Evolutionary conservation across 2,329 filamentous ascomycete genomes (phyloP).

Genomic region (Fonsecaea pedrosoi): DNA sequence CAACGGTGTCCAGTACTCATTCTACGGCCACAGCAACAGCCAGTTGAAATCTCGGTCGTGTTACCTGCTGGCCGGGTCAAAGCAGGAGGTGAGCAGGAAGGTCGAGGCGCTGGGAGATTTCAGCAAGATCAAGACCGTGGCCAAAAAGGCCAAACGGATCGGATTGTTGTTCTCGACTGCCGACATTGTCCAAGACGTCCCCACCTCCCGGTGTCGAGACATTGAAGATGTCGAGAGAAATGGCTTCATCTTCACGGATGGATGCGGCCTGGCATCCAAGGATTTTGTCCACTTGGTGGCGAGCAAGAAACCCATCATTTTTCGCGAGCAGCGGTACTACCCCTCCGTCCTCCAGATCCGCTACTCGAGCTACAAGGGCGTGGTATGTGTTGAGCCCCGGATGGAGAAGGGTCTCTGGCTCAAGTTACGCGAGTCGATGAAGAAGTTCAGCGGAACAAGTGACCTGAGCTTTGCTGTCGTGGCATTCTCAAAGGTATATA

Average conservation of each 20-base stretch:
- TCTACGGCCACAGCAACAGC: constrained; percentile 18
- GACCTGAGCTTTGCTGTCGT: constrained; percentile 17
- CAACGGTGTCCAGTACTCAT: constrained; percentile 9
- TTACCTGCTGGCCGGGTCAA: constrained; percentile 12
- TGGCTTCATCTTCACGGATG: constrained; percentile 16
- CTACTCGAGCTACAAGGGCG: constrained; percentile 9
- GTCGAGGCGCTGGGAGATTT: constrained; percentile 15
- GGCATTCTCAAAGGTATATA: constrained; percentile 14
- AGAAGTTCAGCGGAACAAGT: constrained; percentile 17
- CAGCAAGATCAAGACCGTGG: constrained; percentile 10
- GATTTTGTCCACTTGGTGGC: constrained; percentile 1
- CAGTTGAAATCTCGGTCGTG: constrained; percentile 15
- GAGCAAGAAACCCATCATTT: constrained; percentile 12
- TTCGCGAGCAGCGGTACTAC: constrained; percentile 1
- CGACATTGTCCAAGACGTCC: constrained; percentile 9
- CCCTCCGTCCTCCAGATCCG: constrained; percentile 16
- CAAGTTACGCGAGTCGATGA: constrained; percentile 16
- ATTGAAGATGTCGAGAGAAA: constrained; percentile 18
- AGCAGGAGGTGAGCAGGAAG: constrained; percentile 10
- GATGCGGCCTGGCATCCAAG: constrained; percentile 9
- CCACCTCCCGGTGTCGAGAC: constrained; percentile 5
- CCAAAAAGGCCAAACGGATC: constrained; percentile 15
- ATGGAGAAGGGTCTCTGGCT: constrained; percentile 16
- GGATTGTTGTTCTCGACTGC: constrained; percentile 15
- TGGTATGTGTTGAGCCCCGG: constrained; percentile 4